A percentile compares a stretch with the other conserved stretches of the same genome.
phyloP scores from a whole-genome alignment of 805 yeast species.

The Teunomyces pallodes region DNA sequence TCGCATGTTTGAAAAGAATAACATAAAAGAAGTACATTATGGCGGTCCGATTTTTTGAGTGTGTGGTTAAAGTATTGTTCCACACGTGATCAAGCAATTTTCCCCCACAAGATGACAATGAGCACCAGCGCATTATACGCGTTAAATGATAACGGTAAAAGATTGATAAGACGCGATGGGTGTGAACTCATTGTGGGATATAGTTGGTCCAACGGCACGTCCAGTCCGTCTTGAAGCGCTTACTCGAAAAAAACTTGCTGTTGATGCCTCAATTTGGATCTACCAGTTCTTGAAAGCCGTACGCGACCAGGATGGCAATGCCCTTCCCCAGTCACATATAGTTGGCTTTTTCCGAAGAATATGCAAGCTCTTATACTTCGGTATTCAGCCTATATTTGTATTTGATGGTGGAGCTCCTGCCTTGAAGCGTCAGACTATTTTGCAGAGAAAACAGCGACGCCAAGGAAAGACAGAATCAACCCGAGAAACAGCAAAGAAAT shows the following conservation, averaged over 20 bases:
- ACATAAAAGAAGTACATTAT: too few relatives aligned
- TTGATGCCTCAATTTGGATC: conserved; percentile 98
- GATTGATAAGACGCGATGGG: conserved; percentile 60
- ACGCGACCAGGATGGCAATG: conserved; percentile 78
- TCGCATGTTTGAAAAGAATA: too few relatives aligned
- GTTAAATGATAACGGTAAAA: background rate
- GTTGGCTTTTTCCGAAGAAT: conserved; percentile 95
- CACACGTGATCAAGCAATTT: background rate
- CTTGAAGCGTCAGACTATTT: conserved; percentile 75
- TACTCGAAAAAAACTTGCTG: conserved; percentile 76
- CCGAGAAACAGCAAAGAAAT: conserved; percentile 69
- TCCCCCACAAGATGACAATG: background rate
- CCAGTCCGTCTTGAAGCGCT: conserved; percentile 89
- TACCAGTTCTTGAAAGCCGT: conserved; percentile 96
- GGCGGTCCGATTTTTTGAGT: too few relatives aligned
- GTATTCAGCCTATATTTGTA: conserved; percentile 84
- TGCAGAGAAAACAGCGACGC: conserved; percentile 66
- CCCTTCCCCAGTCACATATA: conserved; percentile 76
- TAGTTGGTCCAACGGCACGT: conserved; percentile 82
- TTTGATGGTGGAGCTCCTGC: conserved; percentile 95
- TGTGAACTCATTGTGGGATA: conserved; percentile 91
- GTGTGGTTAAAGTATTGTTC: too few relatives aligned
- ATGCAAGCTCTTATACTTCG: conserved; percentile 84
- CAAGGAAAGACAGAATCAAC: conserved; percentile 73
- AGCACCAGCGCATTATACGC: background rate